A percentile compares a stretch with the other conserved stretches of the same genome.
phyloP scores from a whole-genome alignment of 192 early-diverging fungal species.

The Coemansia sp. region DNA sequence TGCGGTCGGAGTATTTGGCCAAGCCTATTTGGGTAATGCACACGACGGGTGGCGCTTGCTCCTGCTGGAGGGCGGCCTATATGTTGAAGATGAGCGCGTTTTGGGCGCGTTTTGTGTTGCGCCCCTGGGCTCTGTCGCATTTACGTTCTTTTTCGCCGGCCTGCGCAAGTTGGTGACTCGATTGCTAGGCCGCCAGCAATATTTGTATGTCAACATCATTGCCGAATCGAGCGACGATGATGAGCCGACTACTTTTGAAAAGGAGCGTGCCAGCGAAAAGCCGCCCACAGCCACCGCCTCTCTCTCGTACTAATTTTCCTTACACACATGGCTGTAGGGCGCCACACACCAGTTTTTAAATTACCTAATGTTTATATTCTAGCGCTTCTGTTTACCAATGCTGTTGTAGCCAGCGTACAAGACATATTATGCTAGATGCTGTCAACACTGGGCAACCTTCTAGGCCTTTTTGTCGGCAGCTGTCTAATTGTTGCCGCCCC shows the following conservation, averaged over 20 bases:
- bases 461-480: background rate
- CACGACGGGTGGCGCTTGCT: constrained; percentile 54
- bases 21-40: constrained; percentile 50
- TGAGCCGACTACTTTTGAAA: background rate
- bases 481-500: background rate
- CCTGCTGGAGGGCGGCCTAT: constrained; percentile 50
- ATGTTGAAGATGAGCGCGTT: constrained; percentile 56
- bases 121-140: constrained; percentile 49
- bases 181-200: constrained; percentile 33
- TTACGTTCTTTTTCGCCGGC: constrained; percentile 39
- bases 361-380: background rate
- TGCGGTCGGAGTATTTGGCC: constrained; percentile 54
- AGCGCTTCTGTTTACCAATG: too few species aligned
- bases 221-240: background rate
- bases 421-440: background rate
- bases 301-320: background rate
- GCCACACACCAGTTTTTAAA: background rate
- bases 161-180: constrained; percentile 28
- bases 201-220: constrained; percentile 22
- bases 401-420: background rate
- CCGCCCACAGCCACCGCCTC: background rate
- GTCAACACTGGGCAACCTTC: background rate
- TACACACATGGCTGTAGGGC: background rate
- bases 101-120: constrained; percentile 59
- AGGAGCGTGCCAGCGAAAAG: constrained; percentile 1